phyloP scores from a whole-genome alignment of 176 grass and related monocot genomes.

The Raddia guianensis region DNA sequence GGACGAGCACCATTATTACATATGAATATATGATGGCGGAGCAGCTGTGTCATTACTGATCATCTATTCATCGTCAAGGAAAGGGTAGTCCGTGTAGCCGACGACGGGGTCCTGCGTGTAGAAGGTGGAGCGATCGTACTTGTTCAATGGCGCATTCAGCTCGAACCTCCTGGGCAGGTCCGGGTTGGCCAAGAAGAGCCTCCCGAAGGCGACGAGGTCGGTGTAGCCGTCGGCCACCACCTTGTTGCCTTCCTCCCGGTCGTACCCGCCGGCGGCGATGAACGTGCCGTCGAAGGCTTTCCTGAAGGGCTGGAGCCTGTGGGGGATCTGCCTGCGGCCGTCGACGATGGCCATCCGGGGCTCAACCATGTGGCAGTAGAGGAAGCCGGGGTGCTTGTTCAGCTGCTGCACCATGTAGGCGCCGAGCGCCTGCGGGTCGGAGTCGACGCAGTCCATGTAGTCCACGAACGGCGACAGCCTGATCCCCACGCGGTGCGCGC shows the following conservation, averaged over 20 bases:
- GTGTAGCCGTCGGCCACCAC: conserved; percentile 17
- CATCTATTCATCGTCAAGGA: not conserved
- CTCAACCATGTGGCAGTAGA: conserved; percentile 52
- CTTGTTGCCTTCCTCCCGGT: conserved; percentile 34
- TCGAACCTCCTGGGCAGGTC: conserved; percentile 39
- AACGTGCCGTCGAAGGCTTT: conserved; percentile 32
- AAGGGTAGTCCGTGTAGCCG: conserved; percentile 49
- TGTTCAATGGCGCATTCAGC: not conserved
- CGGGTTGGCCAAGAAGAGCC: conserved; percentile 41
- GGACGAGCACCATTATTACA: not conserved
- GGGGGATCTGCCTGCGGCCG: not conserved
- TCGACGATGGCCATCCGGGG: conserved; percentile 35
- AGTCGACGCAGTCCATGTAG: conserved; percentile 35
- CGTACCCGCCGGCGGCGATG: conserved; percentile 34
- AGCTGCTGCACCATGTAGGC: conserved; percentile 35
- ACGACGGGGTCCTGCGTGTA: conserved; percentile 20
- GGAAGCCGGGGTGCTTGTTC: not conserved
- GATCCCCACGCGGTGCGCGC: conserved; percentile 31
- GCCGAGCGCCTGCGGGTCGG: not conserved
- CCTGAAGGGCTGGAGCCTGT: not conserved
- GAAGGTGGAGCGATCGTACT: conserved; percentile 38
- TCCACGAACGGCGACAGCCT: conserved; percentile 19
- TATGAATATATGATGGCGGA: not conserved
- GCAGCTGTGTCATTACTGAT: too few relatives aligned
- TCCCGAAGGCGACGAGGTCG: conserved; percentile 36